Evolutionary conservation across 352 stramenopile species (phyloP), one percentile per base, ranked within the genome.

Genomic region (Phytophthora pistaciae): DNA sequence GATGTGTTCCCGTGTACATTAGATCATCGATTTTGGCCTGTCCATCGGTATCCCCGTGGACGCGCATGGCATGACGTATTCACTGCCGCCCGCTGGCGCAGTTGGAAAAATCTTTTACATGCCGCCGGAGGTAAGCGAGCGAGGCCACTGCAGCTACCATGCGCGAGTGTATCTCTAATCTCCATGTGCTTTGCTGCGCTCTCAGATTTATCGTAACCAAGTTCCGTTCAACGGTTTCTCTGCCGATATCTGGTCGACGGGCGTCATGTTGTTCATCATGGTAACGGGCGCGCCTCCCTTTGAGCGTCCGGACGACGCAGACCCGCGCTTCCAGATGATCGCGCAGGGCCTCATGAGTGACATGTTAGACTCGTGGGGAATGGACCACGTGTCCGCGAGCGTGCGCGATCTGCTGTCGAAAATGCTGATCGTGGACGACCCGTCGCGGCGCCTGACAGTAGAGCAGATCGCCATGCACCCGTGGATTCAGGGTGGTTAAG

Each of bases 181-280:
- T 13, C 6, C 36, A 16, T 60, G 57, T 59, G 50, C 63, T 4
- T 16, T 48, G 23, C 16, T 38, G 13, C 14, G 36, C 13, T 44
- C 13, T 52, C 68, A 96, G 88, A 96, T 96, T 61, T 96, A 96
- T 57, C 88, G 88, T 46, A 96, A 96, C 77, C 88, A 96, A 71
- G 89, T 97, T 48, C 85, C 87, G 16, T 98, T 97, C 75, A 97
- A 98, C 68, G 91, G 90, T 13, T 96, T 96, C 55, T 92, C 91
- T 31, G 95, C 92, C 13, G 95, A 98, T 82, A 92, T 98, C 69
- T 98, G 95, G 95, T 98, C 92, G 20, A 95, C 92, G 1, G 95
- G 95, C 55, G 91, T 98, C 55, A 97, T 98, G 79, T 74, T 98
- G 33, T 98, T 98, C 82, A 98, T 98, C 77, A 97, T 98, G 89